Base-by-base conservation (phyloP, 306 rosid species). In the Canavalia gladiata region DNA sequence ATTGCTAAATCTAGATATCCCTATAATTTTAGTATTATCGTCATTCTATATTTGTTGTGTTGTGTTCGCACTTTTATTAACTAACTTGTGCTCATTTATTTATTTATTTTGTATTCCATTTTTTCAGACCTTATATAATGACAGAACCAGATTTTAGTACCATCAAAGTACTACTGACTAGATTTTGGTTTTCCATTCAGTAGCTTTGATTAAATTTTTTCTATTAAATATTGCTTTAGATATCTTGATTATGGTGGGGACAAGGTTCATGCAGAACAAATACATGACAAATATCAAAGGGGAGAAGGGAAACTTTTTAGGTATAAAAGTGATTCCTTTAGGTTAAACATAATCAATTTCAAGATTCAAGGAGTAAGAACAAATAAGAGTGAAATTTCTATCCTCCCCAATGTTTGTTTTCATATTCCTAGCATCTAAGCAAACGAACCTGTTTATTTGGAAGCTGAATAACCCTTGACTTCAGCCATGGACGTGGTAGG, bases 191-290 rank as follows among this genome's bases (percentile, higher is more conserved):
- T 18, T n/a, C 13, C 0, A 0, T 47, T 41, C 73, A 33, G 51
- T 58, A 75, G 25, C 81, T 58, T 74, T 58, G 30, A 42, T 54
- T 42, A 28, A 62, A 34, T 9, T 0, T 33, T 68, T 82, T 52
- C 78, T 34, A 31, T 52, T 59, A 71, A 59, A 63, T 52, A 28
- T 62, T 68, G 4, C 58, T 46, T 67, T 35, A 60, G 74, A 68
- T 79, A 45, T 82, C 76, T 0, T 74, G 30, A 9, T 78, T 82
- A 50, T 77, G 68, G 65, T 67, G 72, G 63, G 25, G 74, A 7
- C 33, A 59, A 52, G 63, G 42, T 80, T 52, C 59, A 9, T 28
- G 51, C 37, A 51, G 70, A 43, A 75, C 34, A 34, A 75, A 8
- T 50, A 18, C 51, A 13, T 8, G 63, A 30, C 7, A 34, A 41